Evolutionary conservation across 495 filamentous ascomycete genomes (phyloP).

Genomic region (Neurospora cerealis): DNA sequence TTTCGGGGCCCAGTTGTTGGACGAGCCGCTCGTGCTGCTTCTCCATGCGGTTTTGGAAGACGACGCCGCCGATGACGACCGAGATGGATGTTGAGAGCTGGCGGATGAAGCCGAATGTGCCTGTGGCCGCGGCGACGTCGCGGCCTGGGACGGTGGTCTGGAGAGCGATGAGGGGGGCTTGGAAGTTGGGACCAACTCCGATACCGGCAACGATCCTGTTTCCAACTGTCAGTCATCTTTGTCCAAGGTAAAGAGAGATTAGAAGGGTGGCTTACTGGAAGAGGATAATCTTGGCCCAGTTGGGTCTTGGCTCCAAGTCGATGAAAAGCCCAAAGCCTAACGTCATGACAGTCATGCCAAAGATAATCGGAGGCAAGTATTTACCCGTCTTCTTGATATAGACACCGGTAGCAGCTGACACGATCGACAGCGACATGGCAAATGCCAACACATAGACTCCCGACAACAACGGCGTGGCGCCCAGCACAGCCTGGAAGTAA

Average conservation of each 20-base stretch:
- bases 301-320: slow-evolving; percentile 37
- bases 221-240: neutral
- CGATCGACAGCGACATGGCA: slow-evolving; percentile 57
- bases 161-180: slow-evolving; percentile 69
- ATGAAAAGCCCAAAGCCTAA: slow-evolving; percentile 59
- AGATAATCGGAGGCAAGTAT: slow-evolving; percentile 44
- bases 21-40: slow-evolving; percentile 29
- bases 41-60: slow-evolving; percentile 61
- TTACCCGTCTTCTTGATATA: slow-evolving; percentile 65
- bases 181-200: slow-evolving; percentile 59
- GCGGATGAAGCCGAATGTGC: slow-evolving; percentile 64
- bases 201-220: slow-evolving; percentile 48
- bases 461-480: slow-evolving; percentile 59
- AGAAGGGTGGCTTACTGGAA: slow-evolving; percentile 30
- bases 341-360: slow-evolving; percentile 47
- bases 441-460: slow-evolving; percentile 75
- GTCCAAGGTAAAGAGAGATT: neutral
- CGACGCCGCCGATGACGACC: slow-evolving; percentile 69
- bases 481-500: slow-evolving; percentile 69
- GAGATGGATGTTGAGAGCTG: slow-evolving; percentile 61
- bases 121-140: slow-evolving; percentile 69
- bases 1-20: slow-evolving; percentile 30
- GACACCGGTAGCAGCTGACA: slow-evolving; percentile 54
- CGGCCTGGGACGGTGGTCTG: slow-evolving; percentile 58
- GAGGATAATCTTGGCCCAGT: slow-evolving; percentile 50